Percentiles rank a stretch among this genome's conserved stretches.
These are phyloP conservation scores for Globisporangium solare DNA, from an alignment of 352 stramenopile species.

Conservation along the genomic window DNA sequence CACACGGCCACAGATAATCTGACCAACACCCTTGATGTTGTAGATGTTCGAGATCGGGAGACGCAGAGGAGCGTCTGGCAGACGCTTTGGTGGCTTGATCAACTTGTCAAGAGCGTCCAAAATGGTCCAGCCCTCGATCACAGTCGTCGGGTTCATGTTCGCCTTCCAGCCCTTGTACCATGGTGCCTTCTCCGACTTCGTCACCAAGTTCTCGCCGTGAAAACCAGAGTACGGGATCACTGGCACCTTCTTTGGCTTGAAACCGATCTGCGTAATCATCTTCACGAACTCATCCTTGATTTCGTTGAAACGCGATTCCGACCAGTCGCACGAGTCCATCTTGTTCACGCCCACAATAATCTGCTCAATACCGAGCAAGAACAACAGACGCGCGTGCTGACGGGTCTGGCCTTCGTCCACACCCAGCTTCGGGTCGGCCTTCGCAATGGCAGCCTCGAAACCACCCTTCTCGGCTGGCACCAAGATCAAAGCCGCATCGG, in stretches of 20 bases:
- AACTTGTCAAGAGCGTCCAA: slow-evolving; percentile 69
- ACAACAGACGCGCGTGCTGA: slow-evolving; percentile 95
- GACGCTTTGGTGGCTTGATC: slow-evolving; percentile 61
- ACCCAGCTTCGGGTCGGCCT: slow-evolving; percentile 44
- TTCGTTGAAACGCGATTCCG: slow-evolving; percentile 68
- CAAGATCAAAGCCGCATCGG: slow-evolving; percentile 88
- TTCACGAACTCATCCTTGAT: slow-evolving; percentile 81
- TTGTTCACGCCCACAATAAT: slow-evolving; percentile 91
- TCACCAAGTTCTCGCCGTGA: slow-evolving; percentile 74
- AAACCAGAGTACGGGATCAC: slow-evolving; percentile 78
- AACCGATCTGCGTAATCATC: slow-evolving; percentile 76
- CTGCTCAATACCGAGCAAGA: slow-evolving; percentile 96
- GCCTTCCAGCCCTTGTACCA: slow-evolving; percentile 80
- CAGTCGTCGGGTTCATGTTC: slow-evolving; percentile 39
- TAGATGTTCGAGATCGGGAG: slow-evolving; percentile 78
- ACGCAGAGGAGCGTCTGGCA: slow-evolving; percentile 49
- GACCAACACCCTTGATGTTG: slow-evolving; percentile 83
- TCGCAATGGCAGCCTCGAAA: slow-evolving; percentile 96
- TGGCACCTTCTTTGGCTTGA: slow-evolving; percentile 69
- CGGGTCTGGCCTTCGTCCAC: slow-evolving; percentile 91
- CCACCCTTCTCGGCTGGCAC: slow-evolving; percentile 90
- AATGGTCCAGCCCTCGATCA: slow-evolving; percentile 40
- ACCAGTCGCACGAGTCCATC: slow-evolving; percentile 75
- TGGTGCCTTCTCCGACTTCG: slow-evolving; percentile 58
- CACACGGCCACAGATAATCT: slow-evolving; percentile 69